Conservation (phyloP, 129 eudicot species). For the Gnaphalium uliginosum region DNA sequence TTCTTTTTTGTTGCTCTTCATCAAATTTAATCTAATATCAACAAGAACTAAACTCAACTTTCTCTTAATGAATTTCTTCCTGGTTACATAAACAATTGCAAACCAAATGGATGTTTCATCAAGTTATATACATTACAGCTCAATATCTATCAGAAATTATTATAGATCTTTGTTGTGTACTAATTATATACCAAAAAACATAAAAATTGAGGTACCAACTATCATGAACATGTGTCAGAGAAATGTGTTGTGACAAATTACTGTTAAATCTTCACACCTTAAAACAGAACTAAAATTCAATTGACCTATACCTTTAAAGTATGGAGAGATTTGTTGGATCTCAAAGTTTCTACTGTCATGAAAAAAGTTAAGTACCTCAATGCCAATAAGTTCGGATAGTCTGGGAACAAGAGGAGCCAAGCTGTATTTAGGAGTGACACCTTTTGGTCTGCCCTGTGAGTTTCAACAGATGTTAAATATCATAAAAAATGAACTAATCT, state of each 20-base stretch:
- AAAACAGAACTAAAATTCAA: too few species aligned
- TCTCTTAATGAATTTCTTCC: too few species aligned
- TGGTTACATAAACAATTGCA: neutral
- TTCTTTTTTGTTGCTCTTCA: too few species aligned
- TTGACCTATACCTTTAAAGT: neutral
- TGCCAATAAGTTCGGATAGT: constrained; percentile 60
- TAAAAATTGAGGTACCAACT: too few species aligned
- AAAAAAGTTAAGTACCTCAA: constrained; percentile 42
- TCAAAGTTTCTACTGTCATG: neutral
- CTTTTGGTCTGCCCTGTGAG: constrained; percentile 68
- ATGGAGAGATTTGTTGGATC: neutral
- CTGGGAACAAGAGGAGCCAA: constrained; percentile 65
- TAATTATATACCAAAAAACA: too few species aligned
- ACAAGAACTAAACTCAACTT: neutral
- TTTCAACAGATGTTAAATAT: neutral
- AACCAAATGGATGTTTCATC: neutral
- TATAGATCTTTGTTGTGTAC: too few species aligned
- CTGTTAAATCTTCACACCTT: too few species aligned
- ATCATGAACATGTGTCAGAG: too few species aligned
- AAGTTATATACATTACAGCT: neutral
- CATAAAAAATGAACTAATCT: neutral
- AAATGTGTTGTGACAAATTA: neutral
- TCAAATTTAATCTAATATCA: neutral
- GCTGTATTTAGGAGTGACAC: constrained; percentile 70
- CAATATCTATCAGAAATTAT: neutral